Evolutionary conservation across 306 rosid species (phyloP).

Genomic region (Mimosa pudica): DNA sequence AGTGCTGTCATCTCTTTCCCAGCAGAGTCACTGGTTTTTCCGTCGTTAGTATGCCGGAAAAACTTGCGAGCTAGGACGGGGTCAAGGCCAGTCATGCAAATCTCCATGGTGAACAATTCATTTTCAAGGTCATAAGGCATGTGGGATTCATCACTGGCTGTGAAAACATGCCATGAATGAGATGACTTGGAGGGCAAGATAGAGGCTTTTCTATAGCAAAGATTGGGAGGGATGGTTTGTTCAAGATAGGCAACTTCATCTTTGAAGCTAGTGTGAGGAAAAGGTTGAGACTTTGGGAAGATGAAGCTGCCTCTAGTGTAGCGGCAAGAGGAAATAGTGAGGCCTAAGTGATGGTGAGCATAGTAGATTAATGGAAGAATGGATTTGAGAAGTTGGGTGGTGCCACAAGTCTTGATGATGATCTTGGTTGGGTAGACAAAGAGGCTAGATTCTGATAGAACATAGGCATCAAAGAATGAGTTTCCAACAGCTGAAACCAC

Average conservation of each 20-base stretch:
- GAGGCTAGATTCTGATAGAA: conserved; percentile 85
- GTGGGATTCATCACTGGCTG: conserved; percentile 47
- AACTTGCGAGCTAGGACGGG: conserved; percentile 57
- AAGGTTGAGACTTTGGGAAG: conserved; percentile 81
- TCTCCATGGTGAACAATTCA: conserved; percentile 58
- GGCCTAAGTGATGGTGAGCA: conserved; percentile 50
- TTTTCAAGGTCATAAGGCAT: conserved; percentile 18
- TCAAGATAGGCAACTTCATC: conserved; percentile 73
- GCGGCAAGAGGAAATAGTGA: conserved; percentile 58
- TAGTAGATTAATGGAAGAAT: conserved; percentile 60
- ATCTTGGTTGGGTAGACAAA: conserved; percentile 83
- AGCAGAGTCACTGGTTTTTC: conserved; percentile 49
- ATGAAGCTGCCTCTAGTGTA: conserved; percentile 88
- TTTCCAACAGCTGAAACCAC: conserved; percentile 83
- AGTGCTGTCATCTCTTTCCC: conserved; percentile 78
- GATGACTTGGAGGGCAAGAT: conserved; percentile 78
- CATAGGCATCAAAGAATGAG: conserved; percentile 73
- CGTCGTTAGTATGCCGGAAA: conserved; percentile 44
- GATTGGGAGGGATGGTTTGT: conserved; percentile 54
- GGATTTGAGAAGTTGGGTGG: conserved; percentile 88
- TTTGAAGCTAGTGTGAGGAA: conserved; percentile 81
- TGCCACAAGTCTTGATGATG: conserved; percentile 88
- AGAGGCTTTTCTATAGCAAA: conserved; percentile 70
- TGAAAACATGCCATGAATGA: conserved; percentile 89
- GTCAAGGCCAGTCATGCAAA: conserved; percentile 90